A percentile compares a stretch with the other conserved stretches of the same genome.
phyloP scores from a whole-genome alignment of 1,284 basidiomycete genomes.

The Amylostereum chailletii region DNA sequence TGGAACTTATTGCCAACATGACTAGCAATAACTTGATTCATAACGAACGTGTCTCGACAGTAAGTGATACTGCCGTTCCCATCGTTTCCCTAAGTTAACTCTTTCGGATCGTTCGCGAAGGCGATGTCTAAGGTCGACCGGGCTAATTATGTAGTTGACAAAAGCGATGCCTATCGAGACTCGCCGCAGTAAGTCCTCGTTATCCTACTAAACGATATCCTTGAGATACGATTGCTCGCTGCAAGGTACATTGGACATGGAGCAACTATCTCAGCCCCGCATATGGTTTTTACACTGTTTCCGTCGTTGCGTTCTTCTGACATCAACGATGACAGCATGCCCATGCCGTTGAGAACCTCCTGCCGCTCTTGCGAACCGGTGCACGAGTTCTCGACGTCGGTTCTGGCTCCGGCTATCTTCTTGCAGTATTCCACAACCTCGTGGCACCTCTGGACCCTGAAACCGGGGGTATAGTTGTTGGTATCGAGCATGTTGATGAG shows the following conservation, averaged over 20 bases:
- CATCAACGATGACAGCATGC: constrained; percentile 51
- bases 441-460: constrained; percentile 30
- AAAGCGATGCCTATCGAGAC: constrained; percentile 62
- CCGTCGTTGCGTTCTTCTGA: not conserved
- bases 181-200: constrained; percentile 54
- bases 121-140: constrained; percentile 72
- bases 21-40: constrained; percentile 42
- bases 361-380: constrained; percentile 63
- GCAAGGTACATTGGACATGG: constrained; percentile 64
- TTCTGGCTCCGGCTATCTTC: constrained; percentile 72
- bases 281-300: constrained; percentile 52
- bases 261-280: constrained; percentile 87
- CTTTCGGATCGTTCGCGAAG: constrained; percentile 22
- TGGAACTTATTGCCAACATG: constrained; percentile 69
- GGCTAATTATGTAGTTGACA: constrained; percentile 57
- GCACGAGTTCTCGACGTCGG: constrained; percentile 76
- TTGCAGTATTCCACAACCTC: constrained; percentile 71
- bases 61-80: constrained; percentile 16
- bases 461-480: constrained; percentile 61
- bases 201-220: constrained; percentile 16
- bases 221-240: not conserved
- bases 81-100: constrained; percentile 3
- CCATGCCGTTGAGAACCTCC: constrained; percentile 67
- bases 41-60: constrained; percentile 40
- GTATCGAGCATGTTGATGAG: constrained; percentile 86